Percentiles rank a stretch among this genome's conserved stretches.
phyloP scores from a whole-genome alignment of 1,139 yeast species.

The Diutina mesorugosa region DNA sequence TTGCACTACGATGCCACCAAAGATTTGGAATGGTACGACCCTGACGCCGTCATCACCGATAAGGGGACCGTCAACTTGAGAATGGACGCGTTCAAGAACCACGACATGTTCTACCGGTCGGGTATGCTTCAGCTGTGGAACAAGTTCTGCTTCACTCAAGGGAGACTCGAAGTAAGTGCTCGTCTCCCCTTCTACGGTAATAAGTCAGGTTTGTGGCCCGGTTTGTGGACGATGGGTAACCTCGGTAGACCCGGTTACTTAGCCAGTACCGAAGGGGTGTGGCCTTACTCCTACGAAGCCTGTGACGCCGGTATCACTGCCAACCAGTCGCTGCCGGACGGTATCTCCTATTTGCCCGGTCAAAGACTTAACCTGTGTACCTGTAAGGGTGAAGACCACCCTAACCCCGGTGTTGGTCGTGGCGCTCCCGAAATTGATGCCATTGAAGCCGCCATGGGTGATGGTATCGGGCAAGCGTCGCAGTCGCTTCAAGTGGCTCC shows the following conservation, averaged over 20 bases:
- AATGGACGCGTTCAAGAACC: constrained; percentile 64
- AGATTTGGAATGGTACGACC: constrained; percentile 83
- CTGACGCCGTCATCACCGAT: constrained; percentile 62
- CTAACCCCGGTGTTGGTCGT: constrained; percentile 67
- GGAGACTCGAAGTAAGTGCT: constrained; percentile 56
- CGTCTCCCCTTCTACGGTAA: constrained; percentile 60
- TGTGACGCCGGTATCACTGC: constrained; percentile 88
- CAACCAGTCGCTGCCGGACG: constrained; percentile 77
- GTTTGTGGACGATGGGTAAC: constrained; percentile 81
- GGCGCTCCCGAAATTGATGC: constrained; percentile 89
- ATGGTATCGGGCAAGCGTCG: constrained; percentile 49
- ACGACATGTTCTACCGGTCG: constrained; percentile 61
- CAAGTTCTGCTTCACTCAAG: constrained; percentile 69
- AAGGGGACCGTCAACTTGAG: constrained; percentile 55
- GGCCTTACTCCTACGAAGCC: constrained; percentile 77
- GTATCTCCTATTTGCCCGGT: constrained; percentile 68
- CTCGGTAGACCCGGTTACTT: constrained; percentile 73
- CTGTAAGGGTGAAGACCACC: constrained; percentile 68
- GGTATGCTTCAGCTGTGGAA: constrained; percentile 87
- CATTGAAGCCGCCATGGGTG: constrained; percentile 53
- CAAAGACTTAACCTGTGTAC: constrained; percentile 58
- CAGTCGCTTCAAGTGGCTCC: constrained; percentile 83
- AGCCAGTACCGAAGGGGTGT: constrained; percentile 72
- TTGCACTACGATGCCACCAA: constrained; percentile 67
- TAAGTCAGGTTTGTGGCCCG: constrained; percentile 78